Evolutionary conservation across 2,329 filamentous ascomycete genomes (phyloP), one percentile per base, ranked within the genome.

Genomic region (Talaromyces sp.): DNA sequence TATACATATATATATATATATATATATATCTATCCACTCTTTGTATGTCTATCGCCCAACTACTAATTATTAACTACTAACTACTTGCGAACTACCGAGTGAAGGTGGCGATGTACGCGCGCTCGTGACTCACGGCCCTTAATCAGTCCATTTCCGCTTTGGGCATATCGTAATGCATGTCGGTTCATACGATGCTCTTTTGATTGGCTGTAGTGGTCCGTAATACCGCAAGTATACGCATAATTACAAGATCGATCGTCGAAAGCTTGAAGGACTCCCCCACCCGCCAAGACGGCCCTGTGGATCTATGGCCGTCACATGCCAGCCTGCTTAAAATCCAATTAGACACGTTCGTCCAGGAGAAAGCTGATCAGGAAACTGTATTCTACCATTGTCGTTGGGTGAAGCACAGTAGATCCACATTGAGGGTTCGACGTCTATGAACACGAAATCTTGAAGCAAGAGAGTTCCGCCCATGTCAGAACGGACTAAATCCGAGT

Each of bases 211-310:
- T 8, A 0, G 12, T 1, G 6, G 14, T 28, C 11, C 9, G 23
- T 9, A 50, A 50, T 50, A 50, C 46, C 25, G 46, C 40, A 21
- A 44, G n/a, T 5, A 46, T 46, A 25, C 42, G 42, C n/a, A 33
- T n/a, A 18, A 18, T 52, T 52, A 52, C 48, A 21, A 54, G 50
- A 54, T 54, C 50, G 50, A 54, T 54, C 50, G 50, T 14, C 50
- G 50, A 54, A 52, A 54, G 50, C 50, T 54, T 54, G 50, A 37
- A 54, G 31, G 31, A 1, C 9, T 48, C 14, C 50, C 31, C 50
- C 50, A 54, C 50, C 50, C 31, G 50, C 50, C 50, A 35, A 54
- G 50, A 54, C 50, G 50, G 50, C 50, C 50, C 31, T 54, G 50
- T 35, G 50, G 50, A 37, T 35, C 50, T 21, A n/a, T 54, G n/a